Conservation (phyloP, 2,329 filamentous ascomycete genomes). For the Paradendryphiella salina region DNA sequence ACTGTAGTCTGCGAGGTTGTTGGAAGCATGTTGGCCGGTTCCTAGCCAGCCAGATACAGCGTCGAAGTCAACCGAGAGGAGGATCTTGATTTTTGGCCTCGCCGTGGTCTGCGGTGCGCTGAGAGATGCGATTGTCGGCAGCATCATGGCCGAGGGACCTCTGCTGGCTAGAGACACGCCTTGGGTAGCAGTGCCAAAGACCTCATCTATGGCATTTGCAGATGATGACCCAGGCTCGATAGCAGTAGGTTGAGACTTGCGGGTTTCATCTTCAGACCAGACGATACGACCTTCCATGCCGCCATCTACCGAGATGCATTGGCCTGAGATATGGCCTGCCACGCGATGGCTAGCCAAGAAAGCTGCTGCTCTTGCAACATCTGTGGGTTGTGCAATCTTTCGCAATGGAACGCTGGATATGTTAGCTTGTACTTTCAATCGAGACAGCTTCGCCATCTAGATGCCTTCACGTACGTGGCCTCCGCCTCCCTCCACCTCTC, state of each 20-base stretch:
- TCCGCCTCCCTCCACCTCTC: constrained; percentile 57
- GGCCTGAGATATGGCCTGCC: constrained; percentile 59
- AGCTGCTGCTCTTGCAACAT: constrained; percentile 55
- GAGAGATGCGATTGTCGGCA: neutral
- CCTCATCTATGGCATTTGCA: neutral
- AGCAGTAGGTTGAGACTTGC: constrained; percentile 12
- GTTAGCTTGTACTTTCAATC: constrained; percentile 1
- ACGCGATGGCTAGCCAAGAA: constrained; percentile 57
- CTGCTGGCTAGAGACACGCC: constrained; percentile 10
- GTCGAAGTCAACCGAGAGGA: constrained; percentile 58
- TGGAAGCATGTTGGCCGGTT: constrained; percentile 57
- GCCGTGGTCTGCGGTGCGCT: neutral
- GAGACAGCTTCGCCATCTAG: neutral
- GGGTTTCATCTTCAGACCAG: constrained; percentile 53
- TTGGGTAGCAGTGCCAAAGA: constrained; percentile 18
- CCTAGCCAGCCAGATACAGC: constrained; percentile 64
- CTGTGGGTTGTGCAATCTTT: constrained; percentile 54
- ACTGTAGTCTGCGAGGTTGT: constrained; percentile 60
- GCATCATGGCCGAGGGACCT: neutral
- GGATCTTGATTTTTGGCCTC: constrained; percentile 46
- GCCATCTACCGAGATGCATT: constrained; percentile 57
- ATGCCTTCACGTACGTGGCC: constrained; percentile 45
- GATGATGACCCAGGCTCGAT: neutral
- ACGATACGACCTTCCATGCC: constrained; percentile 57
- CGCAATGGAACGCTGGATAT: constrained; percentile 46